phyloP scores from a whole-genome alignment of 2,329 filamentous ascomycete genomes.

The Pseudopyricularia cyperi region DNA sequence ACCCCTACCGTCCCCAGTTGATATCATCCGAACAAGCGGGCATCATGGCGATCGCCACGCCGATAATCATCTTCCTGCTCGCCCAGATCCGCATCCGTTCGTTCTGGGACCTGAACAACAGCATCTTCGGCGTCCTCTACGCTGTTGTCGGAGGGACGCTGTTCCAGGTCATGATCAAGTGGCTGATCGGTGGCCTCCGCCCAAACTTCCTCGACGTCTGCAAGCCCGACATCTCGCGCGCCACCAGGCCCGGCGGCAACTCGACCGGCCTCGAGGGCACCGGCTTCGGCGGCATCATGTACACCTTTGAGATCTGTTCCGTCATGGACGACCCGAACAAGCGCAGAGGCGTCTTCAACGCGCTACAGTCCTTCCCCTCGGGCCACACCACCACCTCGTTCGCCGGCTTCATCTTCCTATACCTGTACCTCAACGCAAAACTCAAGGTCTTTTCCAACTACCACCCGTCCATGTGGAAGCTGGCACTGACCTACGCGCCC shows the following conservation, averaged over 20 bases:
- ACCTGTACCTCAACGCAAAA: conserved; percentile 66
- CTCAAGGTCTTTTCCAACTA: conserved; percentile 64
- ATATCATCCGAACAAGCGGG: conserved; percentile 59
- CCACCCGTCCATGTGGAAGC: conserved; percentile 63
- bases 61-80: conserved; percentile 50
- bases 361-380: conserved; percentile 57
- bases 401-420: conserved; percentile 57
- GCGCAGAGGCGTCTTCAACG: conserved; percentile 42
- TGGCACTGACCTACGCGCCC: conserved; percentile 50
- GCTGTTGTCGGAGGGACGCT: conserved; percentile 55
- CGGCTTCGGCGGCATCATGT: conserved; percentile 46
- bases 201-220: conserved; percentile 61
- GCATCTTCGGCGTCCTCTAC: conserved; percentile 55
- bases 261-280: conserved; percentile 24
- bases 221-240: conserved; percentile 40
- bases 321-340: conserved; percentile 34
- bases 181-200: conserved; percentile 59
- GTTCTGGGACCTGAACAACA: conserved; percentile 63
- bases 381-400: conserved; percentile 65
- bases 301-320: conserved; percentile 56
- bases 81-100: conserved; percentile 56
- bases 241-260: conserved; percentile 21
- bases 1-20: conserved; percentile 57
- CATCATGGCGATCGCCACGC: conserved; percentile 47
- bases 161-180: conserved; percentile 67